phyloP scores from a whole-genome alignment of 192 early-diverging fungal species.

The Phycomyces nitens region DNA sequence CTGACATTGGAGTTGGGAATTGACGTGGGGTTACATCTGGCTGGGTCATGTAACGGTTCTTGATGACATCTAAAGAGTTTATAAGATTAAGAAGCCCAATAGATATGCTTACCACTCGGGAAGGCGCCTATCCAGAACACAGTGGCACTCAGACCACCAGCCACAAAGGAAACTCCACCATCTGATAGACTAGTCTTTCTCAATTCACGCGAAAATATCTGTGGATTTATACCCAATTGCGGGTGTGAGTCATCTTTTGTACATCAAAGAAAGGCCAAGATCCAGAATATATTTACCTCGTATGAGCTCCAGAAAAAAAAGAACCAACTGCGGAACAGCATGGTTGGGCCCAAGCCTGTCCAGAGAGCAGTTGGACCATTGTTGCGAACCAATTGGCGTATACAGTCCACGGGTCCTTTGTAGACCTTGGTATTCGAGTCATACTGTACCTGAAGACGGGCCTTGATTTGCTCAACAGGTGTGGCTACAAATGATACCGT shows the following conservation, averaged over 20 bases:
- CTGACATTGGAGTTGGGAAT: slow-evolving; percentile 56
- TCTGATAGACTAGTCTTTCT: slow-evolving; percentile 48
- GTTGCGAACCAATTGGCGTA: slow-evolving; percentile 60
- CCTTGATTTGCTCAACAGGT: slow-evolving; percentile 76
- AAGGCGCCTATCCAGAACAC: slow-evolving; percentile 76
- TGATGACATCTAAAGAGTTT: slow-evolving; percentile 69
- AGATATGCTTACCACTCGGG: slow-evolving; percentile 26
- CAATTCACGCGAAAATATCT: slow-evolving; percentile 56
- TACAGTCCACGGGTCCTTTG: slow-evolving; percentile 83
- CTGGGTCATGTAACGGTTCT: slow-evolving; percentile 93
- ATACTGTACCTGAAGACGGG: slow-evolving; percentile 73
- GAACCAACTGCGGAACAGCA: slow-evolving; percentile 81
- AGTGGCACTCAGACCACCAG: slow-evolving; percentile 83
- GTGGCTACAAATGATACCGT: slow-evolving; percentile 79
- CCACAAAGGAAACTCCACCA: slow-evolving; percentile 65
- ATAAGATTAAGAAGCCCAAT: neutral
- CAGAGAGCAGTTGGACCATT: slow-evolving; percentile 82
- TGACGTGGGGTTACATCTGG: slow-evolving; percentile 63
- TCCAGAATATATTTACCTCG: slow-evolving; percentile 34
- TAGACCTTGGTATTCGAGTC: slow-evolving; percentile 67
- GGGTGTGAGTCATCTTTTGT: neutral
- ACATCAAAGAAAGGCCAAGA: too few relatives aligned
- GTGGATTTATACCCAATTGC: slow-evolving; percentile 2
- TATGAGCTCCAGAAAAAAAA: slow-evolving; percentile 75
- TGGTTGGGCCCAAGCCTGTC: slow-evolving; percentile 80